Evolutionary conservation across 148 eudicot genomes (phyloP).

Genomic region (Chenopodium formosanum): DNA sequence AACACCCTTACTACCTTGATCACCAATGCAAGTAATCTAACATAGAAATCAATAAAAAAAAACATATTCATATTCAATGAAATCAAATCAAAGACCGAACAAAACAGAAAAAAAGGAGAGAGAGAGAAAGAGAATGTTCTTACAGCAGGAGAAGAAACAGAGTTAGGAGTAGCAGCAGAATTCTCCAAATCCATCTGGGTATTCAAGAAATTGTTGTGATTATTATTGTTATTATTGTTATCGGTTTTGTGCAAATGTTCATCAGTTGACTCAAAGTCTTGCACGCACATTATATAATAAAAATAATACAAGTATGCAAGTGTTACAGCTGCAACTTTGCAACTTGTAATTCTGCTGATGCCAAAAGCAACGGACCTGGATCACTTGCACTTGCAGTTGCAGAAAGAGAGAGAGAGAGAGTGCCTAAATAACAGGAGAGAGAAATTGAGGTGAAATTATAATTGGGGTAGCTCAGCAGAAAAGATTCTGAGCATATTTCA

Average conservation of each 20-base stretch:
- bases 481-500: constrained; percentile 40
- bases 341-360: constrained; percentile 26
- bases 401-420: no score
- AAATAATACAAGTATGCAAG: not conserved
- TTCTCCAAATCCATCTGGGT: constrained; percentile 37
- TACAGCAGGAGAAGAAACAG: constrained; percentile 52
- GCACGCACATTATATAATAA: constrained; percentile 44
- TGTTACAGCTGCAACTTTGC: constrained; percentile 2
- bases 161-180: constrained; percentile 26
- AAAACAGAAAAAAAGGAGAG: not conserved
- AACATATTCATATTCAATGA: not conserved
- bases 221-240: constrained; percentile 8
- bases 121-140: constrained; percentile 19
- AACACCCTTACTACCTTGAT: not conserved
- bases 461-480: not conserved
- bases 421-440: constrained; percentile 1
- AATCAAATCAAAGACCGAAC: no score
- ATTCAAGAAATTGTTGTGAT: constrained; percentile 17
- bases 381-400: constrained; percentile 3
- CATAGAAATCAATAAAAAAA: constrained; percentile 4
- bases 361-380: constrained; percentile 21
- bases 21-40: constrained; percentile 24
- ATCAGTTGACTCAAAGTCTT: constrained; percentile 46
- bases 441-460: not conserved
- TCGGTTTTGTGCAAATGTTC: constrained; percentile 27